Evolutionary conservation across 2,329 filamentous ascomycete genomes (phyloP), one percentile per base, ranked within the genome.

Genomic region (Ambrosiella beaveri): DNA sequence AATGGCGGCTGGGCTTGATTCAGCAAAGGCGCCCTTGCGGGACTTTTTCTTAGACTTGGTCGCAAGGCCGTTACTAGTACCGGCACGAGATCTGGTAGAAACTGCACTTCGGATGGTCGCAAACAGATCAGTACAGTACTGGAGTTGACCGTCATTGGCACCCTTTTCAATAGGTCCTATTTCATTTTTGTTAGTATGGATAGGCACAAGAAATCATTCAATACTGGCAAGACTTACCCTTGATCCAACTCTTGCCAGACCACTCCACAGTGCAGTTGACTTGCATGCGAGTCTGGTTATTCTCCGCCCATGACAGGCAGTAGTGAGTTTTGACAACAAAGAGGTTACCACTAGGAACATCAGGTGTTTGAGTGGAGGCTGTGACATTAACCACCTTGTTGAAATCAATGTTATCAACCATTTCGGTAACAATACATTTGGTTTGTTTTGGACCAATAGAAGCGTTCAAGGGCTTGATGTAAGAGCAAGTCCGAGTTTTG

Each of bases 221-320:
- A 27, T 27, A 27, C 27, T 15, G 12, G 35, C 17, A 12, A n/a
- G 5, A 66, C 75, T 67, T 74, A 94, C 90, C 88, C 74, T 93
- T 96, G 51, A 98, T 73, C 93, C 93, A 98, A 73, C 90, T 96
- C 76, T 97, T 98, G 64, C 90, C 90, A 2, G 85, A 84, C 94
- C 94, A 98, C 66, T 98, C 94, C 49, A 96, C 86, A 1, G 82
- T 85, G 68, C 88, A 96, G 63, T 85, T 96, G 72, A 91, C 85
- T 62, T 93, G 81, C 37, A 98, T 73, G 36, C 89, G 80, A 1
- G 94, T 98, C 44, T 81, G 74, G 65, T 95, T 95, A 62, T 83
- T 84, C 55, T 93, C 82, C 3, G 84, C 89, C 93, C 93, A 98
- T 56, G 87, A 87, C 19, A 98, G 75, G 66, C 94, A 95, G 66